Conservation (phyloP, 2,329 filamentous ascomycete genomes). For the Pseudocercospora cruenta region DNA sequence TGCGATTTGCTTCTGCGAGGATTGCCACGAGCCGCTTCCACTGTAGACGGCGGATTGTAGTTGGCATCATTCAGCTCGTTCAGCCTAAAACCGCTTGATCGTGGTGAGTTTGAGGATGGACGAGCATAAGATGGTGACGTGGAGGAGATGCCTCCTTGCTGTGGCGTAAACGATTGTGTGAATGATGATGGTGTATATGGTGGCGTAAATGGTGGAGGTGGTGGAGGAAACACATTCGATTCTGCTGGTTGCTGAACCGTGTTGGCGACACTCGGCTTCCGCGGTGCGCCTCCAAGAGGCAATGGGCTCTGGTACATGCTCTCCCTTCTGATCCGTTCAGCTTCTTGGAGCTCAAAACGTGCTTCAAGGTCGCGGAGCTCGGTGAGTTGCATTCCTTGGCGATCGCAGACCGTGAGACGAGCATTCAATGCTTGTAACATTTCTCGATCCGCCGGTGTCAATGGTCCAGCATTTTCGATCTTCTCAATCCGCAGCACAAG, state of each 20-base stretch:
- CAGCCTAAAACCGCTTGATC: neutral
- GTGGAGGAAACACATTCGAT: conserved; percentile 3
- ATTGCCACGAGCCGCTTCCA: neutral
- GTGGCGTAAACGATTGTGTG: neutral
- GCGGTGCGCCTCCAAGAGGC: conserved; percentile 20
- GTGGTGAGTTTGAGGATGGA: neutral
- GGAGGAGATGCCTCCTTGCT: neutral
- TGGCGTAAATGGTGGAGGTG: conserved; percentile 16
- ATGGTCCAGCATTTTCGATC: conserved; percentile 25
- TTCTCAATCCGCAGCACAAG: conserved; percentile 29
- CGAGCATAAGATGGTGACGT: neutral
- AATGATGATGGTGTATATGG: neutral
- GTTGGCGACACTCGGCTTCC: conserved; percentile 15
- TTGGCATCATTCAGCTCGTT: neutral
- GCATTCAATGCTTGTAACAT: conserved; percentile 32
- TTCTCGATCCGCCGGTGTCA: conserved; percentile 29
- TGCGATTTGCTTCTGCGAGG: neutral
- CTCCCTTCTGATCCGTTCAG: conserved; percentile 9
- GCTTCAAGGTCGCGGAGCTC: conserved; percentile 29
- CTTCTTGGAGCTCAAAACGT: conserved; percentile 10
- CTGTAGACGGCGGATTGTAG: neutral
- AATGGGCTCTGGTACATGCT: conserved; percentile 12
- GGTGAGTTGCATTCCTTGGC: conserved; percentile 27
- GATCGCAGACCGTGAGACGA: conserved; percentile 29
- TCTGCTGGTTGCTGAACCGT: conserved; percentile 16